phyloP scores from a whole-genome alignment of 2,329 filamentous ascomycete species.

The Piedraia hortae region DNA sequence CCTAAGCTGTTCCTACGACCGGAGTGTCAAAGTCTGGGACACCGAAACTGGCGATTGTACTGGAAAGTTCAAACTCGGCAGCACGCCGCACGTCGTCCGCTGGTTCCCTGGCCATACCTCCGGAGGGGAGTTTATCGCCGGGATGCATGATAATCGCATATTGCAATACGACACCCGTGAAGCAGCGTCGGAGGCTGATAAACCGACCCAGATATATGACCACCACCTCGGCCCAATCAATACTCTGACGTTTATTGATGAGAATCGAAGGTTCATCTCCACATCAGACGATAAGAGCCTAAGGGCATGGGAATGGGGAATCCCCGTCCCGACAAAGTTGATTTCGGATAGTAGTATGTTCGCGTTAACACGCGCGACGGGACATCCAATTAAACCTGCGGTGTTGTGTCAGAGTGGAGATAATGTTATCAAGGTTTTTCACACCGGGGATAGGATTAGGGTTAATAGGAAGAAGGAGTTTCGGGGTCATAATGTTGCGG shows the following conservation, averaged over 20 bases:
- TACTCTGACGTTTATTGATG: constrained; percentile 87
- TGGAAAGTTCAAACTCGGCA: constrained; percentile 71
- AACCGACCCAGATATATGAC: constrained; percentile 89
- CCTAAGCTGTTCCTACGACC: constrained; percentile 74
- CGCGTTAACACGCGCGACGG: constrained; percentile 59
- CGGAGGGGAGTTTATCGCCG: constrained; percentile 73
- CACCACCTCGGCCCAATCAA: constrained; percentile 96
- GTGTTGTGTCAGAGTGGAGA: constrained; percentile 81
- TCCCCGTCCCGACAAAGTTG: constrained; percentile 94
- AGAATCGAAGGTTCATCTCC: constrained; percentile 85
- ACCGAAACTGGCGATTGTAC: constrained; percentile 81
- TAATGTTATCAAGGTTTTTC: constrained; percentile 92
- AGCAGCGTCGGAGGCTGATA: constrained; percentile 14
- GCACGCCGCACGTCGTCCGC: constrained; percentile 78
- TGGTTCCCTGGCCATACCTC: constrained; percentile 64
- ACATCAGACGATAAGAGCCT: constrained; percentile 93
- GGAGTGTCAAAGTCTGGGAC: constrained; percentile 92
- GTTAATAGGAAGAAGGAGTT: constrained; percentile 96
- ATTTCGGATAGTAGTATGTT: constrained; percentile 97
- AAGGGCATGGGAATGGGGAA: constrained; percentile 93
- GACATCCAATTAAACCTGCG: constrained; percentile 77
- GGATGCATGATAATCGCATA: constrained; percentile 98
- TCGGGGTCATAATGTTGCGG: constrained; percentile 83
- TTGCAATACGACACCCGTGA: constrained; percentile 72
- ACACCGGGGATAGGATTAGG: constrained; percentile 78